Evolutionary conservation across 140 eudicot genomes (phyloP).

Genomic region (Erigeron philadelphicus): DNA sequence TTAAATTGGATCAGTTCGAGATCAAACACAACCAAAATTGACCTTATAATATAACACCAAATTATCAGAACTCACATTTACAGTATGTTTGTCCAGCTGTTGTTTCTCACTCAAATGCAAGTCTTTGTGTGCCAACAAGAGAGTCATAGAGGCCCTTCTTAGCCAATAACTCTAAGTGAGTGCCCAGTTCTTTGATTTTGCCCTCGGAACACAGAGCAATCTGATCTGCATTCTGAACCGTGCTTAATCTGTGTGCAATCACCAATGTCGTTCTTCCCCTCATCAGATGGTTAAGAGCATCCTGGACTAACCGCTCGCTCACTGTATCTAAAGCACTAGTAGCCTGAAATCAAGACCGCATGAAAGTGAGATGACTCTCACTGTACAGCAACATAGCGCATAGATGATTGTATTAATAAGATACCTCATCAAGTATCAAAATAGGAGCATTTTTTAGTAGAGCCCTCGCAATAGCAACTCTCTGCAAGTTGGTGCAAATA

Average conservation of each 20-base stretch:
- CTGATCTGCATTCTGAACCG: constrained; percentile 93
- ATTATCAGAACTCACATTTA: neutral
- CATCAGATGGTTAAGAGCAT: constrained; percentile 80
- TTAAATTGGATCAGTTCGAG: neutral
- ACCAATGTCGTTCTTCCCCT: constrained; percentile 94
- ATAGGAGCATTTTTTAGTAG: constrained; percentile 88
- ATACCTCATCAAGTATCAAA: constrained; percentile 93
- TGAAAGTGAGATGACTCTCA: neutral
- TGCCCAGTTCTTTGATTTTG: constrained; percentile 75
- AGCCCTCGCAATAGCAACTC: constrained; percentile 96
- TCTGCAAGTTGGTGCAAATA: constrained; percentile 43
- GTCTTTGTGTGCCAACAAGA: constrained; percentile 88
- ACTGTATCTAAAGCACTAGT: constrained; percentile 93
- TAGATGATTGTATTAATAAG: neutral
- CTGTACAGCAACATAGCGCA: neutral
- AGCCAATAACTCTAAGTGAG: constrained; percentile 68
- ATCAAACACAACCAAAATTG: neutral
- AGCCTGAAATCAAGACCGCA: constrained; percentile 48
- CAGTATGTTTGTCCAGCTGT: neutral
- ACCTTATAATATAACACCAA: neutral
- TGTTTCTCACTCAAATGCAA: constrained; percentile 75
- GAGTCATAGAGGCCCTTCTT: constrained; percentile 69
- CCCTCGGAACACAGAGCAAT: constrained; percentile 94
- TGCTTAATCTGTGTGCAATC: constrained; percentile 95
- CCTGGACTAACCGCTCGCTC: constrained; percentile 87